A percentile compares a stretch with the other conserved stretches of the same genome.
These are phyloP conservation scores for Colletotrichum sp. DNA, from an alignment of 2,329 filamentous ascomycete genomes.

Conservation along the genomic window DNA sequence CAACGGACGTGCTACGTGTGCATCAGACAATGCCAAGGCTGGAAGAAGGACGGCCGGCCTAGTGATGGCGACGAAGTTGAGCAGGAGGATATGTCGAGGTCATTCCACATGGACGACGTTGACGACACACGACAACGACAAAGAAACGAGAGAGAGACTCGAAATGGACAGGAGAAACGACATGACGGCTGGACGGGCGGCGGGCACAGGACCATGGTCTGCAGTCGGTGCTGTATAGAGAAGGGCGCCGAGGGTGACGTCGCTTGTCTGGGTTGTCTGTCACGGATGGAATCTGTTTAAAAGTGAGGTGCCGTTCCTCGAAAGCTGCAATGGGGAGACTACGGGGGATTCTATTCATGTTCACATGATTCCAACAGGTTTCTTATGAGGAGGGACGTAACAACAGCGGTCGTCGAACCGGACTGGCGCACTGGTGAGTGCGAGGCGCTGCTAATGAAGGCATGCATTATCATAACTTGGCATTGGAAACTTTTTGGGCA, in stretches of 20 bases:
- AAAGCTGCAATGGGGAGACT: not conserved
- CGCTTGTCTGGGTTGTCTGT: conserved; percentile 68
- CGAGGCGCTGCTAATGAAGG: conserved; percentile 15
- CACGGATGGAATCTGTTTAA: conserved; percentile 44
- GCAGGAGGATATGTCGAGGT: conserved; percentile 38
- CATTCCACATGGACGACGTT: conserved; percentile 57
- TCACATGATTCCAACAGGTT: not conserved
- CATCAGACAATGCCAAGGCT: conserved; percentile 65
- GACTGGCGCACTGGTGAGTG: not conserved
- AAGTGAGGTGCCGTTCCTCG: not conserved
- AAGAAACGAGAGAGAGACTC: conserved; percentile 6
- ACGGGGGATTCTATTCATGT: not conserved
- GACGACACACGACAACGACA: conserved; percentile 34
- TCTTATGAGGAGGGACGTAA: not conserved
- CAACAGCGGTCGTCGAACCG: not conserved
- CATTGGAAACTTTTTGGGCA: not conserved
- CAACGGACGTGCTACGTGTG: conserved; percentile 73
- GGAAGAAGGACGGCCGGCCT: conserved; percentile 29
- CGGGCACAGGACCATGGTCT: conserved; percentile 61
- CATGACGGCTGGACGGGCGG: conserved; percentile 39
- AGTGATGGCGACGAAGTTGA: conserved; percentile 13
- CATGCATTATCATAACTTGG: conserved; percentile 1
- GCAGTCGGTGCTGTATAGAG: conserved; percentile 73
- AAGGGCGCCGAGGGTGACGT: conserved; percentile 68
- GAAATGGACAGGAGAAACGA: not conserved